Conservation (phyloP, 139 green algal genomes). For the Mesotaenium endlicherianum region DNA sequence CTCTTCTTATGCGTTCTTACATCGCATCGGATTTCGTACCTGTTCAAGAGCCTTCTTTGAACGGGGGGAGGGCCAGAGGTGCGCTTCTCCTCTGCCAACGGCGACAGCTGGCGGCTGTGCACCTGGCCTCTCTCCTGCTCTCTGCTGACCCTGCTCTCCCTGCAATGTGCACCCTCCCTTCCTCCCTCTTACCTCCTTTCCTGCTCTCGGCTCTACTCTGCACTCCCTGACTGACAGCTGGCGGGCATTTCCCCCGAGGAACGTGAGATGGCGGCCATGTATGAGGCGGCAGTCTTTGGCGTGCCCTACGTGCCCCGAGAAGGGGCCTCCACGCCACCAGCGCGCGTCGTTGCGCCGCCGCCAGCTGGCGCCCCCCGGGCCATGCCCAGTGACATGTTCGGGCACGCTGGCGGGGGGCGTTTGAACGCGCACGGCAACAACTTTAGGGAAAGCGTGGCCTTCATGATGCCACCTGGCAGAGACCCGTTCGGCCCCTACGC, state of each 20-base stretch:
- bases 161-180: not conserved
- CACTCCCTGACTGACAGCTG: not conserved
- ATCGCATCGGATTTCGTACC: not conserved
- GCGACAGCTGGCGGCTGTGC: not conserved
- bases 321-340: not conserved
- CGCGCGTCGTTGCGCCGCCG: not conserved
- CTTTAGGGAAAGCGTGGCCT: too few relatives aligned
- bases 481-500: not conserved
- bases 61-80: too few relatives aligned
- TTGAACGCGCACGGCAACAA: too few relatives aligned
- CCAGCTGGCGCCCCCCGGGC: not conserved
- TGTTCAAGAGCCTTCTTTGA: not conserved
- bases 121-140: not conserved
- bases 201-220: not conserved
- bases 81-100: too few relatives aligned
- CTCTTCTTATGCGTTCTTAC: not conserved
- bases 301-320: constrained; percentile 9
- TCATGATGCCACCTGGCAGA: too few relatives aligned
- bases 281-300: constrained; percentile 13
- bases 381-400: too few relatives aligned
- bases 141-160: not conserved
- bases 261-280: constrained; percentile 1
- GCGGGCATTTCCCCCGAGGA: constrained; percentile 8
- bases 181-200: not conserved
- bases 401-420: too few relatives aligned